phyloP scores from a whole-genome alignment of 2,329 filamentous ascomycete species.

The Cadophora luteo-olivacea region DNA sequence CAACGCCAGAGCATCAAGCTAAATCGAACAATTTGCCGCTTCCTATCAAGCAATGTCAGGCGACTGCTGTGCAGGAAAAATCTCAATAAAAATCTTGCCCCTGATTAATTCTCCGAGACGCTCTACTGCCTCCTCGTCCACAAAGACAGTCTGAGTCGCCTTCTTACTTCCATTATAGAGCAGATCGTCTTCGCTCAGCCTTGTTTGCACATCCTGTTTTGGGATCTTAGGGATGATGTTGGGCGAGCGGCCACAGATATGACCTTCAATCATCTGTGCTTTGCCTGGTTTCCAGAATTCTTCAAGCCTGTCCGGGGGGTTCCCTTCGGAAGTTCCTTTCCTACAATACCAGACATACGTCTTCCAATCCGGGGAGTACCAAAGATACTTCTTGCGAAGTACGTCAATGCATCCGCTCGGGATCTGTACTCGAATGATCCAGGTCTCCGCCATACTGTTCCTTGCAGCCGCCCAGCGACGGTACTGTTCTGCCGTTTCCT shows the following conservation, averaged over 20 bases:
- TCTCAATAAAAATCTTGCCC: neutral
- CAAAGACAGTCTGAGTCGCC: constrained; percentile 1
- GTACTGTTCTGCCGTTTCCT: neutral
- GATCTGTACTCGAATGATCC: neutral
- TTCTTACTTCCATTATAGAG: neutral
- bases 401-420: neutral
- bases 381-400: neutral
- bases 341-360: constrained; percentile 1
- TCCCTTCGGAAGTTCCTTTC: neutral
- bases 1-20: too few species aligned
- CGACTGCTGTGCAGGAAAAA: neutral
- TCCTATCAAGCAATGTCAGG: neutral
- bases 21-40: too few species aligned
- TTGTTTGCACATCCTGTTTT: neutral
- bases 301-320: neutral
- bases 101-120: neutral
- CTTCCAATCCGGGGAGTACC: constrained; percentile 1
- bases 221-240: neutral
- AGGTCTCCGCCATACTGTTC: neutral
- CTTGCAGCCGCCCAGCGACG: neutral
- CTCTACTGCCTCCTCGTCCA: neutral
- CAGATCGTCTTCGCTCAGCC: neutral
- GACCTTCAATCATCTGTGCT: constrained; percentile 2
- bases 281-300: neutral
- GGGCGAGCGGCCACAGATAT: neutral